phyloP scores from a whole-genome alignment of 192 early-diverging fungal species.

The Neocallimastix lanati region DNA sequence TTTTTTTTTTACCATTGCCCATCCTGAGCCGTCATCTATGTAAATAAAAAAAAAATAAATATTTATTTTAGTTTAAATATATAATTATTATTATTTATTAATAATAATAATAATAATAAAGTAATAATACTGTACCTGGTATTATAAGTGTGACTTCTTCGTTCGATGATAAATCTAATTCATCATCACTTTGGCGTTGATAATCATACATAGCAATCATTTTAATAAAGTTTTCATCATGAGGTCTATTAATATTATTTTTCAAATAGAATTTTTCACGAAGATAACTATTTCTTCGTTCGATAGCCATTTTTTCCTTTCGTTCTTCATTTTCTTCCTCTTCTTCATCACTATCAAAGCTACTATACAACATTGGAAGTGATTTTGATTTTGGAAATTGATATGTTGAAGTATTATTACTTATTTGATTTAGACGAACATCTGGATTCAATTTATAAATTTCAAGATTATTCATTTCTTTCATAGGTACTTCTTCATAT shows the following conservation, averaged over 20 bases:
- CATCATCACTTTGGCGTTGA: background rate
- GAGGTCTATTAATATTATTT: background rate
- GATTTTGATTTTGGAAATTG: background rate
- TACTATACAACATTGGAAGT: background rate
- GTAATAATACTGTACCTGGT: background rate
- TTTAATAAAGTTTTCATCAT: background rate
- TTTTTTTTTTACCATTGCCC: conserved; percentile 3
- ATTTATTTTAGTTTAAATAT: too few relatives aligned
- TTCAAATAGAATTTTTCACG: background rate
- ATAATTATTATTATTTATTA: too few relatives aligned
- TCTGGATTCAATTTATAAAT: background rate
- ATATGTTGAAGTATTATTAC: background rate
- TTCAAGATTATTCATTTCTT: background rate
- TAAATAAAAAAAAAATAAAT: too few relatives aligned
- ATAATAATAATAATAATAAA: too few relatives aligned
- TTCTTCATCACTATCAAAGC: background rate
- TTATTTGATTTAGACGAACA: background rate
- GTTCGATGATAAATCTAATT: background rate
- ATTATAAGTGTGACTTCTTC: background rate
- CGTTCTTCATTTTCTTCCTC: background rate
- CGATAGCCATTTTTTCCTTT: background rate
- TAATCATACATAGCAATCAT: background rate
- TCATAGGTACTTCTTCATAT: background rate
- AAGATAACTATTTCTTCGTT: background rate
- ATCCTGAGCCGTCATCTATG: conserved; percentile 6